Base-by-base conservation (phyloP, 495 filamentous ascomycete species). In the Xylaria nigripes region DNA sequence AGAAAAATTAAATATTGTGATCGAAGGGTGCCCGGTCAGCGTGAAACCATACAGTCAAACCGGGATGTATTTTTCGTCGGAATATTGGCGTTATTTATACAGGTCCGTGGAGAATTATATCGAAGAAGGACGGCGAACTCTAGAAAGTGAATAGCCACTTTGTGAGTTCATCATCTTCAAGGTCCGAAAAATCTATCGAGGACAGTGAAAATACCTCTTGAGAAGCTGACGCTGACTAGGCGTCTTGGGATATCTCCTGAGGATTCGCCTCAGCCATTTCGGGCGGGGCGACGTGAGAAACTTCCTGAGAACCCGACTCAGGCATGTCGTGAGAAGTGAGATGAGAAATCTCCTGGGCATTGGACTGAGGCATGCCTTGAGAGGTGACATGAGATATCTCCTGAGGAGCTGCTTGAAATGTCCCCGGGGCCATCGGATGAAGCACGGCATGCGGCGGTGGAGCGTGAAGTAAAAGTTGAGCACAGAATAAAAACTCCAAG, bases 401-500 rank as follows among this genome's bases (percentile, higher is more conserved):
- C 3, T 27, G 2, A n/a, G 44, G 16, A 10, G 38, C 19, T 30
- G 40, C 25, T 22, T 54, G 34, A 19, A 30, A 5, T 6, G 5
- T 10, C 6, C 10, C 32, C 13, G 15, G 2, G 13, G 32, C 2
- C 10, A 36, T 36, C 6, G 32, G 5, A 6, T 36, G 32, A 10
- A 50, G 27, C 40, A 44, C 23, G 38, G 13, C 25, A 18, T 54
- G 45, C 22, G 46, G 30, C 4, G 46, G 40, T 12, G 42, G 48
- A 5, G 47, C 53, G n/a, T 60, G 34, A 25, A 80, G 72, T 3
- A 87, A 70, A n/a, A 86, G 70, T 16, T 76, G 77, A 9, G 84
- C 79, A 50, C 80, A 81, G 57, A 85, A 85, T 45, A 77, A 67
- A 27, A 88, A 73, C 68, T 88, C 86, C 10, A 86, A 72, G 12